phyloP scores from a whole-genome alignment of 2,329 filamentous ascomycete species.

The Aotearoamyces nothofagi region DNA sequence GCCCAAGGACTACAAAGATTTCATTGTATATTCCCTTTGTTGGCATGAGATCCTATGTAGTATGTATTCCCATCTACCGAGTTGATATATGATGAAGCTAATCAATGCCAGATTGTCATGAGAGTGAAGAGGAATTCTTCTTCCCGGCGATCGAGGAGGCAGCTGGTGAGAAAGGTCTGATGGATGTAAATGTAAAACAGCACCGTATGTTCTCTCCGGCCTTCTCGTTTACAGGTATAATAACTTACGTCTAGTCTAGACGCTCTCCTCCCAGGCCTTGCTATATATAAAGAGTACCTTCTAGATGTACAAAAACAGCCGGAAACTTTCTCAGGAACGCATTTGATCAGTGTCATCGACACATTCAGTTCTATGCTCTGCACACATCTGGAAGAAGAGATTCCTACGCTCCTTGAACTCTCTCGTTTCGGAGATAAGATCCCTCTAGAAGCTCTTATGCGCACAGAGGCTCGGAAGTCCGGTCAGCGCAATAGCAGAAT shows the following conservation, averaged over 20 bases:
- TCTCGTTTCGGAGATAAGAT: conserved; percentile 6
- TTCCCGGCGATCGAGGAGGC: conserved; percentile 2
- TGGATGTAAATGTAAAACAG: conserved; percentile 9
- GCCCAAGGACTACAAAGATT: conserved; percentile 2
- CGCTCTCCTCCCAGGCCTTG: conserved; percentile 8
- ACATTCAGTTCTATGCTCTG: conserved; percentile 7
- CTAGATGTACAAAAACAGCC: conserved; percentile 1
- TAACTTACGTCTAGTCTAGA: conserved; percentile 4
- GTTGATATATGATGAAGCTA: too few species aligned
- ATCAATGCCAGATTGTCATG: too few species aligned
- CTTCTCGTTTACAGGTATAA: background rate
- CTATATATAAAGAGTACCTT: conserved; percentile 8
- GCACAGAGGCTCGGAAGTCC: conserved; percentile 5
- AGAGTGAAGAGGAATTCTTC: background rate
- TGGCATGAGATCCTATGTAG: conserved; percentile 1
- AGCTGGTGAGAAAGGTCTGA: conserved; percentile 4
- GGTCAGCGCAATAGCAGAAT: conserved; percentile 6
- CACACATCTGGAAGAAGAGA: conserved; percentile 8
- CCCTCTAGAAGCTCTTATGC: conserved; percentile 7
- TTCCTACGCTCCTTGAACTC: conserved; percentile 5
- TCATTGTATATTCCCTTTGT: conserved; percentile 1
- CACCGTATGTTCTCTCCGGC: conserved; percentile 6
- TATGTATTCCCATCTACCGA: too few species aligned
- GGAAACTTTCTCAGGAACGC: conserved; percentile 1
- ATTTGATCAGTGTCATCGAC: conserved; percentile 10